Base-by-base conservation (phyloP, 2,329 filamentous ascomycete genomes). In the Lachnellula cervina region DNA sequence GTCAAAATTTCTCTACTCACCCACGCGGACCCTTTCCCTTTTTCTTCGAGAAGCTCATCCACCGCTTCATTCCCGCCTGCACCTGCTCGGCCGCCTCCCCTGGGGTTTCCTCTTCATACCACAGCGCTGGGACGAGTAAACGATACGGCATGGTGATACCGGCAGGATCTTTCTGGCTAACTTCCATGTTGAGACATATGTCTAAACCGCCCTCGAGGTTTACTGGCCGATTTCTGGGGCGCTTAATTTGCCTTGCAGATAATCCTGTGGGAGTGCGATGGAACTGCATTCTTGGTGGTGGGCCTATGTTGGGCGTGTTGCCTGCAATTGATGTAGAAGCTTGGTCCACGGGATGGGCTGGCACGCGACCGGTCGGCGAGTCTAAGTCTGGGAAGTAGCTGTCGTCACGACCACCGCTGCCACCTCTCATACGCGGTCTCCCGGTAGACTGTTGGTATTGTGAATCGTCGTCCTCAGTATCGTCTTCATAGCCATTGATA, bases 71-170 rank as follows among this genome's bases (percentile, higher is more conserved):
- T 13, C 54, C 59, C 23, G 55, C 47, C 19, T 57, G 50, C 16
- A 56, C 51, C 16, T 61, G 59, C 17, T 52, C 44, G n/a, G 56
- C 54, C 2, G 49, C 56, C 14, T 48, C 49, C 17, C 54, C 55
- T 17, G 56, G 40, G 34, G 25, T 17, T 14, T 51, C 54, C 40
- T 68, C 66, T 19, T 68, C 63, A 54, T 85, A 86, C 72, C 79
- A 80, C 51, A 99, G 75, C 52, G 84, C 83, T 11, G 95, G 94
- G 5, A 99, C 86, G 1, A 97, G 79, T 5, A 99, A 74, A 40
- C 90, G 80, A 70, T 99, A 99, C 8, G 91, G 90, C 50, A 84
- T 82, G 0, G 94, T 99, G 61, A 90, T 90, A 14, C 94, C 95
- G 0, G 88, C 81, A 0, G 94, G 93, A 65, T 99, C 91, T 60